Percentiles rank a stretch among this genome's conserved stretches.
phyloP scores from a whole-genome alignment of 768 basidiomycete genomes.

The Cystofilobasidium bisporidii region DNA sequence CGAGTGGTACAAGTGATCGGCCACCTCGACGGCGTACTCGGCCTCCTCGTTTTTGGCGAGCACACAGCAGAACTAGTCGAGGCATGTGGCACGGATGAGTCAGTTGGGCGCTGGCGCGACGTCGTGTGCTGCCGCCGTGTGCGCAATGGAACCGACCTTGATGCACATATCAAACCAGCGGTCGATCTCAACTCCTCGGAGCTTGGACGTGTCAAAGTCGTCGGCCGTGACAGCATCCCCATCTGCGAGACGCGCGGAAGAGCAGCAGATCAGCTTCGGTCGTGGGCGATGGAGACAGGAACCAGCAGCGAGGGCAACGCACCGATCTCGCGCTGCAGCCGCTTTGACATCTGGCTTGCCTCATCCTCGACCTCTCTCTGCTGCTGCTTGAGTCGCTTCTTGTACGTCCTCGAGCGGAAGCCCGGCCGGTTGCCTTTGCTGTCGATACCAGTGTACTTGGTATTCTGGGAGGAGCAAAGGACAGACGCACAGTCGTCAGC shows the following conservation, averaged over 20 bases:
- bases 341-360: conserved; percentile 39
- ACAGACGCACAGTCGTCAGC: neutral
- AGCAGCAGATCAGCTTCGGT: no score
- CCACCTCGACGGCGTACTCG: conserved; percentile 36
- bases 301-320: conserved; percentile 1
- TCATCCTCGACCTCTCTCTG: conserved; percentile 34
- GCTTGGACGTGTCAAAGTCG: conserved; percentile 48
- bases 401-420: neutral
- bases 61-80: conserved; percentile 40
- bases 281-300: no score
- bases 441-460: conserved; percentile 31
- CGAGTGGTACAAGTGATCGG: conserved; percentile 37
- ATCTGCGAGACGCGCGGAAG: neutral
- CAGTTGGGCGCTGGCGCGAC: no score
- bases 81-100: no score
- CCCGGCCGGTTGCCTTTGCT: neutral
- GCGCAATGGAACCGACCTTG: conserved; percentile 50
- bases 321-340: conserved; percentile 39
- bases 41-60: conserved; percentile 38
- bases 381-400: conserved; percentile 22
- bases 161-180: conserved; percentile 78
- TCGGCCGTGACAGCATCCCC: conserved; percentile 16
- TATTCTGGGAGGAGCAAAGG: conserved; percentile 17
- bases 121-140: no score
- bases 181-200: conserved; percentile 71